Base-by-base conservation (phyloP, 2,329 filamentous ascomycete genomes). In the Fusarium secorum region DNA sequence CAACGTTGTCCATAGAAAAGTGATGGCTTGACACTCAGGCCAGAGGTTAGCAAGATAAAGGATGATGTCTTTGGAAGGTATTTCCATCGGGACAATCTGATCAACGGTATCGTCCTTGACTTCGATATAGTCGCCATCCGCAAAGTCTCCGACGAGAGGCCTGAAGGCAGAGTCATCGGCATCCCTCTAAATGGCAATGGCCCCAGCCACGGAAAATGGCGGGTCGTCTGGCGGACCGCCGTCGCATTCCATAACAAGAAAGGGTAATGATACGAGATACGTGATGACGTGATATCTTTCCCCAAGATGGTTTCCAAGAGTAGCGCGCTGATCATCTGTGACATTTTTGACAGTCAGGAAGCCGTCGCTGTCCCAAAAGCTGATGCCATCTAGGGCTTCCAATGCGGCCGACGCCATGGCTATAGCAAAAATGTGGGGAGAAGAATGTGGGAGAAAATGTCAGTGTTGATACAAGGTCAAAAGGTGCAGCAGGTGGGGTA, bases 71-170 rank as follows among this genome's bases (percentile, higher is more conserved):
- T 24, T 17, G 15, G 39, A 17, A 11, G 39, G 15, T 24, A 42
- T 17, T 5, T 42, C 39, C n/a, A 11, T 4, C 39, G 5, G 22
- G 39, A 7, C 1, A 4, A 24, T 42, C 6, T 17, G 39, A 42
- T 42, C 10, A 11, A 22, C 3, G n/a, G 24, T 24, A 42, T 24
- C n/a, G 10, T 42, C 39, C 10, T 3, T 10, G n/a, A 24, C 15
- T 22, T 42, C 39, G 6, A 42, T 8, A 0, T 8, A 0, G 0
- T 42, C 39, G 6, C 39, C n/a, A 11, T 7, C 0, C 10, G 39
- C 15, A 24, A 42, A 24, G 10, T 5, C 9, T 11, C 39, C 39
- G 4, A 11, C 6, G 6, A 17, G 0, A 41, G n/a, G 9, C 0
- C 0, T 3, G n/a, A 41, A 41, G 10, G 4, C 1, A 22, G 2